phyloP scores from a whole-genome alignment of 345 rosid species.

The Corymbia maculata region DNA sequence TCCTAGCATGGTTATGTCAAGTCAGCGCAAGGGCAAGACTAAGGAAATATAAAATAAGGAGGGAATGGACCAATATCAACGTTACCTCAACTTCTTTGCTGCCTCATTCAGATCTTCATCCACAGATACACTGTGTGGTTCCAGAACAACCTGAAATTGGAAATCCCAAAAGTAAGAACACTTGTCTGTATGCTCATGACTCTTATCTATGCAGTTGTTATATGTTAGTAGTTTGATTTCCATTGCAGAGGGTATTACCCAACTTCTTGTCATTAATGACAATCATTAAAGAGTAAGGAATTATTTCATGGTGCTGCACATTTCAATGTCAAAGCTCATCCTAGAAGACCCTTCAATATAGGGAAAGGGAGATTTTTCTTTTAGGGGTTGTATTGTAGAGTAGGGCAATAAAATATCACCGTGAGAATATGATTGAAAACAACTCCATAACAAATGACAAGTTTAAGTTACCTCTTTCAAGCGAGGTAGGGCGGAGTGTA shows the following conservation, averaged over 20 bases:
- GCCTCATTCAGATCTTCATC: constrained; percentile 86
- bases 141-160: constrained; percentile 45
- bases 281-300: neutral
- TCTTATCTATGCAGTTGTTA: neutral
- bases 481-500: constrained; percentile 50
- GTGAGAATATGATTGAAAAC: neutral
- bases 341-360: neutral
- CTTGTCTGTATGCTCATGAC: neutral
- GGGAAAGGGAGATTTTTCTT: neutral
- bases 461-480: constrained; percentile 62
- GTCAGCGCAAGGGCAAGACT: neutral
- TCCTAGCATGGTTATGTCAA: constrained; percentile 23
- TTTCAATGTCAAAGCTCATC: neutral
- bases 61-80: neutral
- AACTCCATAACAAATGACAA: neutral
- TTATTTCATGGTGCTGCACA: neutral
- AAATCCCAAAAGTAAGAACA: neutral
- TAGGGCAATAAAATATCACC: neutral
- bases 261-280: neutral
- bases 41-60: neutral
- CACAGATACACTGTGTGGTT: constrained; percentile 73
- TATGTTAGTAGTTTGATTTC: neutral
- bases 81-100: constrained; percentile 78
- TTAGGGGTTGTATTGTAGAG: neutral
- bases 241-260: neutral